Base-by-base conservation (phyloP, 805 yeast species). In the Ogataea thermomethanolica region DNA sequence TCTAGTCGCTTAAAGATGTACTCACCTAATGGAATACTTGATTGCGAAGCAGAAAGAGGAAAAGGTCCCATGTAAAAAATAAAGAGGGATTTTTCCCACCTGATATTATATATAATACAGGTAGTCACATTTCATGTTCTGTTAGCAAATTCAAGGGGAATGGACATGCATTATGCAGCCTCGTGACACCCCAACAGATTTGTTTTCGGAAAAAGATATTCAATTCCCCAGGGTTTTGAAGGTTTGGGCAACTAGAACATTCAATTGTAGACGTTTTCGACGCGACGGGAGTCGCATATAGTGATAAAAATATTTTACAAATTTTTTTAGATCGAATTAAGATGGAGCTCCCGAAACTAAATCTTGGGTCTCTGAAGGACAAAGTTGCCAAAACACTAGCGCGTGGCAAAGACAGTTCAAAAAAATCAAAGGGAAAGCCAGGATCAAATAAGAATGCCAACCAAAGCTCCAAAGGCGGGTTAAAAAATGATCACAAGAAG, bases 1-100 rank as follows among this genome's bases (percentile, higher is more conserved):
- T 74, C 74, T 7, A 84, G 59, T 53, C 90, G 67, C 38, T 70
- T 68, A 56, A 82, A 81, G 8, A 84, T 53, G 51, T 78, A 83
- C 48, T 80, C 85, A 3, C 88, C 87, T 33, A 83, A 65, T 1
- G 84, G 78, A 24, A 43, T 39, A 73, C 59, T 25, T 8, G 33
- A 33, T 32, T 34, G 25, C 7, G 24, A 23, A 12, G 37, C 21
- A 13, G 25, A 22, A 13, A 31, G 35, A 32, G 37, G 23, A 31
- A 33, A 28, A 21, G 35, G 37, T 7, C 24, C 24, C 25, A 21
- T 33, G 23, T 12, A 30, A 13, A 14, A 15, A 15, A 9, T 29
- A 15, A 14, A 15, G 15, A 15, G 15, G 15, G 5, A 29, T 14
- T 11, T 11, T 29, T 12, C 31, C 31, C 31, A 9, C 8, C 6